Conservation (phyloP, 352 stramenopile genomes). For the Globisporangium nodosum region DNA sequence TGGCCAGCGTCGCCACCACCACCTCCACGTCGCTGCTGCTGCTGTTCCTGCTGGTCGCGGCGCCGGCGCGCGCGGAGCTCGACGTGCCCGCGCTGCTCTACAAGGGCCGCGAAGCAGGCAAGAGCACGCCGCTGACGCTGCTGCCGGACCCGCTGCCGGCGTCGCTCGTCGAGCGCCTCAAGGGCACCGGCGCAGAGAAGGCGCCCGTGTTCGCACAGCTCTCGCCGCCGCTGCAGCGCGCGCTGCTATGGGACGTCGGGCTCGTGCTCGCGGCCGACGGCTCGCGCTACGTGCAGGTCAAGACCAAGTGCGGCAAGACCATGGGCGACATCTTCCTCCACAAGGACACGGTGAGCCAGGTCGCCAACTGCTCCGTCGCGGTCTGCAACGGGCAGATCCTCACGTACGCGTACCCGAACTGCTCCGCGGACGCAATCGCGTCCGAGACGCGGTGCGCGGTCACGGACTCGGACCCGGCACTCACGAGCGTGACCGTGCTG, state of each 20-base stretch:
- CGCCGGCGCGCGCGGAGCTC: conserved; percentile 4
- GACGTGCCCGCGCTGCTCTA: conserved; percentile 22
- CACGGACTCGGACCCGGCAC: conserved; percentile 19
- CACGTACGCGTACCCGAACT: conserved; percentile 28
- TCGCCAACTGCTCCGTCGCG: conserved; percentile 10
- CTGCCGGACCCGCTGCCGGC: conserved; percentile 10
- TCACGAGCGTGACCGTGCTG: conserved; percentile 3
- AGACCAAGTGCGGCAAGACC: conserved; percentile 36
- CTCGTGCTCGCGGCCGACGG: conserved; percentile 32
- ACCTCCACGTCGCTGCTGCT: neutral
- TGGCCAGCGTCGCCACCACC: neutral
- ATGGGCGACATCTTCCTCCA: conserved; percentile 41
- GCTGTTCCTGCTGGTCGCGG: neutral
- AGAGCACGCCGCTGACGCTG: conserved; percentile 5
- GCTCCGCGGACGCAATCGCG: conserved; percentile 18
- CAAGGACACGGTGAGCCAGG: conserved; percentile 26
- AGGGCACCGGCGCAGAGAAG: neutral
- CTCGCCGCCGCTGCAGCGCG: conserved; percentile 39
- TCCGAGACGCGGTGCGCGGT: conserved; percentile 27
- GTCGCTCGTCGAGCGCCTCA: conserved; percentile 8
- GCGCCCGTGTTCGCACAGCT: conserved; percentile 13
- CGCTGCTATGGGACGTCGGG: conserved; percentile 46
- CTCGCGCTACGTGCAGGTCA: conserved; percentile 32
- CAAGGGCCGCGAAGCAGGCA: neutral
- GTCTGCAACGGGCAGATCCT: conserved; percentile 24